Conservation (phyloP, 1,284 basidiomycete genomes). For the Boletellus sp. region DNA sequence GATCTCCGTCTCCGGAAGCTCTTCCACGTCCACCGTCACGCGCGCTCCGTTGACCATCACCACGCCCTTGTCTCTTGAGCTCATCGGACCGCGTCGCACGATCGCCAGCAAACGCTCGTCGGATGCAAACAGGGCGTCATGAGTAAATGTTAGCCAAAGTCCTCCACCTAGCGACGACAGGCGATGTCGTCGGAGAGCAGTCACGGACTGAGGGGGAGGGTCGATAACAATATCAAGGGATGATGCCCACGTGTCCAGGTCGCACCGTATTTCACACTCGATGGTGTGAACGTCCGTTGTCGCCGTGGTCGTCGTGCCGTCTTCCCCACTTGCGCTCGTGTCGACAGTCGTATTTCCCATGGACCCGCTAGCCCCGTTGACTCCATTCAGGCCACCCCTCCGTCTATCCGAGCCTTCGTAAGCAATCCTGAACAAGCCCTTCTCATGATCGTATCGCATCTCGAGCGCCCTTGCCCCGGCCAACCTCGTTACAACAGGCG, state of each 20-base stretch:
- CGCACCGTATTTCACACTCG: constrained; percentile 94
- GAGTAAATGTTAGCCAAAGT: constrained; percentile 93
- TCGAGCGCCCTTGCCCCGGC: constrained; percentile 75
- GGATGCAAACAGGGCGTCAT: constrained; percentile 75
- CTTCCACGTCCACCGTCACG: constrained; percentile 86
- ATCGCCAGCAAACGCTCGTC: constrained; percentile 74
- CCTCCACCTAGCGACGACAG: constrained; percentile 89
- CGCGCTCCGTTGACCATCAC: constrained; percentile 91
- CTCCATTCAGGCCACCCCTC: constrained; percentile 33
- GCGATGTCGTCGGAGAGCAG: constrained; percentile 83
- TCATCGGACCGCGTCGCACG: constrained; percentile 68
- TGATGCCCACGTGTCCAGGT: constrained; percentile 87
- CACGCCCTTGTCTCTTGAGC: constrained; percentile 66
- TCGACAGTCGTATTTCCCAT: constrained; percentile 8
- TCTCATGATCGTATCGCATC: constrained; percentile 86
- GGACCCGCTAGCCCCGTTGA: constrained; percentile 18
- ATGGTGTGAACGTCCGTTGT: constrained; percentile 50
- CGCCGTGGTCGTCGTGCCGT: constrained; percentile 7
- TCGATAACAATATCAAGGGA: constrained; percentile 91
- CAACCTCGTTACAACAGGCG: constrained; percentile 84
- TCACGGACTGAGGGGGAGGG: constrained; percentile 85
- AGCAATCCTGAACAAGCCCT: constrained; percentile 77
- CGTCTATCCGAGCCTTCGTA: constrained; percentile 72
- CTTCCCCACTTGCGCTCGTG: constrained; percentile 10
- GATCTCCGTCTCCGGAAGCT: constrained; percentile 85